A percentile compares a stretch with the other conserved stretches of the same genome.
phyloP scores from a whole-genome alignment of 2,329 filamentous ascomycete genomes.

The Hyphodiscus sp. region DNA sequence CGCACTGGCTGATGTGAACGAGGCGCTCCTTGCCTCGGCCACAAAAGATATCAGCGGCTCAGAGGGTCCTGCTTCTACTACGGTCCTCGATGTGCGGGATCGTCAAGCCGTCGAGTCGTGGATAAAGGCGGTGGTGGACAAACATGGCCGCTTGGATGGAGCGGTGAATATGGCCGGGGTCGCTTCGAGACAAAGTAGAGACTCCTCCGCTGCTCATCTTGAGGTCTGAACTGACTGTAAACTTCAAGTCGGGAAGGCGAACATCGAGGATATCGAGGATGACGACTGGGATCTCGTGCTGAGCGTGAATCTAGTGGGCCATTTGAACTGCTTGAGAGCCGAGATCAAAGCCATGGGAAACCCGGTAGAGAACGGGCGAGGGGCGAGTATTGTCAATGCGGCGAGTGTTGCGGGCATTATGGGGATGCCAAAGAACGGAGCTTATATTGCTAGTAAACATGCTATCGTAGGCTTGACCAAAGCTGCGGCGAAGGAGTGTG shows the following conservation, averaged over 20 bases:
- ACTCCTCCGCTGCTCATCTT: no score
- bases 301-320: slow-evolving; percentile 25
- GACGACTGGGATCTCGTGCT: background rate
- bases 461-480: slow-evolving; percentile 22
- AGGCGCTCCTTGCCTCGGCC: slow-evolving; percentile 22
- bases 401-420: slow-evolving; percentile 34
- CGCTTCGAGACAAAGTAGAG: slow-evolving; percentile 24
- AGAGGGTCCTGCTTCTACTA: background rate
- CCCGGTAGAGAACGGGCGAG: slow-evolving; percentile 30
- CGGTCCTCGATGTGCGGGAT: background rate
- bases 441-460: slow-evolving; percentile 25
- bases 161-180: slow-evolving; percentile 35
- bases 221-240: no score
- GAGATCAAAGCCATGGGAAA: slow-evolving; percentile 33
- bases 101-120: slow-evolving; percentile 26
- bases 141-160: slow-evolving; percentile 32
- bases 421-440: slow-evolving; percentile 6
- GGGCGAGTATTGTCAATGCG: slow-evolving; percentile 50
- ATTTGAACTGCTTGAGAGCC: slow-evolving; percentile 42
- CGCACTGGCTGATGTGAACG: slow-evolving; percentile 10
- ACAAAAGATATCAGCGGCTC: slow-evolving; percentile 23
- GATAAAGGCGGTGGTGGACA: slow-evolving; percentile 28
- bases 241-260: background rate
- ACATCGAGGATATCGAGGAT: background rate
- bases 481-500: slow-evolving; percentile 11